These are phyloP conservation scores for Emmonsiellopsis sp. DNA, from an alignment of 2,329 filamentous ascomycete species.

Conservation along the genomic window DNA sequence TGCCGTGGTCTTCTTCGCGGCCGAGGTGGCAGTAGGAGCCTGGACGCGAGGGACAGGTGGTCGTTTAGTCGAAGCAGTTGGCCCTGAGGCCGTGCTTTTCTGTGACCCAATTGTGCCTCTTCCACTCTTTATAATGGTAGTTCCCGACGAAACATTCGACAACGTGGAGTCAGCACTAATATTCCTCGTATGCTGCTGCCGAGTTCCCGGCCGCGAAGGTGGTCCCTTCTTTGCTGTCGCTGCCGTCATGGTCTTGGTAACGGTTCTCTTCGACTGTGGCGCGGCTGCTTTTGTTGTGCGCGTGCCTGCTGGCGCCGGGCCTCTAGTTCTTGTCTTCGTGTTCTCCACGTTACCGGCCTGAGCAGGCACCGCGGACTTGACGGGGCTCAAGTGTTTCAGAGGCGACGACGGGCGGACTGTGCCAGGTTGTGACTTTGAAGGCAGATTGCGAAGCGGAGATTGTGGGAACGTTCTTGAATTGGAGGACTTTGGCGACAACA, in stretches of 20 bases:
- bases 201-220: conserved; percentile 27
- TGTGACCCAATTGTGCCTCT: conserved; percentile 20
- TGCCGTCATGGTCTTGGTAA: conserved; percentile 18
- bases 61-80: conserved; percentile 21
- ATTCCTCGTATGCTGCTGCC: conserved; percentile 27
- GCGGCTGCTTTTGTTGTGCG: conserved; percentile 15
- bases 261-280: conserved; percentile 19
- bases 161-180: conserved; percentile 25
- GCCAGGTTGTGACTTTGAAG: conserved; percentile 43
- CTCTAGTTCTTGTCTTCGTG: conserved; percentile 17
- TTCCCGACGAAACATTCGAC: conserved; percentile 29
- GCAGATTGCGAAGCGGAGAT: conserved; percentile 39
- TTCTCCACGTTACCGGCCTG: conserved; percentile 11
- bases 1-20: conserved; percentile 26
- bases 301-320: conserved; percentile 15
- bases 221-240: conserved; percentile 23
- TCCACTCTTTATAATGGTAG: conserved; percentile 24
- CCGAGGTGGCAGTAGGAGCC: conserved; percentile 21
- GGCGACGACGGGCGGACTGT: conserved; percentile 53
- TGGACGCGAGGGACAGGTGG: conserved; percentile 19
- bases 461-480: conserved; percentile 63
- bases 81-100: conserved; percentile 20
- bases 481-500: conserved; percentile 73
- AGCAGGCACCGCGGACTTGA: conserved; percentile 21
- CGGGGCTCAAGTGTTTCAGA: conserved; percentile 43